Evolutionary conservation across 257 asterid species (phyloP), one percentile per base, ranked within the genome.

Genomic region (Gynochthodes officinalis): DNA sequence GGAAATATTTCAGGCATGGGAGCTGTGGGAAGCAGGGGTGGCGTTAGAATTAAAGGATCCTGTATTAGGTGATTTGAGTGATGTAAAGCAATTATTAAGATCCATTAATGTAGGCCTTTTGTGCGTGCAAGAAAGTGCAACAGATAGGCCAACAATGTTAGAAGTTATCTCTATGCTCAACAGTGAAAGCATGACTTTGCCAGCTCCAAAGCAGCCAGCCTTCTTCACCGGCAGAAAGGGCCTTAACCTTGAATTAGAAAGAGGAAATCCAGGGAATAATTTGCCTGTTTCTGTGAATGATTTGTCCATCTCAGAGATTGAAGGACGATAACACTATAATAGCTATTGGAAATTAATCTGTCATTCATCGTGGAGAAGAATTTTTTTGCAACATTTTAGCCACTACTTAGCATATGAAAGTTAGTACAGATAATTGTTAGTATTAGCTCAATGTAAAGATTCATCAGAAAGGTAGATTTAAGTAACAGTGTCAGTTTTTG

Each of bases 1-100:
- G 39, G 57, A 23, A 28, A 19, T 15, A 65, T 23, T 63, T 44
- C 77, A 90, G 92, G 89, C 88, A 7, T 90, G 95, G 90, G 87
- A 83, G 77, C 82, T 78, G 9, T 88, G 90, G 92, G 68, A 42
- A 48, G 71, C 70, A 25, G 83, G 59, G 60, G 60, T 64, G 52
- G 84, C 81, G 1, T 39, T 73, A 44, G 81, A 82, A 53, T 55
- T 89, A 35, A 71, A 78, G 74, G 90, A 88, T 81, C 86, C 84
- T 37, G 42, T 39, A 4, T 75, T 89, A 32, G 77, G 55, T 18
- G 70, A 71, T 72, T 71, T 86, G 10, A 79, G 78, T 70, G 60
- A 59, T 39, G 55, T 44, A 21, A 76, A 72, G 23, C 87, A 73
- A 76, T 8, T 85, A 57, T 71, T 72, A 21, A 77, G 84, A 76